These are phyloP conservation scores for Carpinus fangiana DNA, from an alignment of 306 rosid species.

Conservation along the genomic window DNA sequence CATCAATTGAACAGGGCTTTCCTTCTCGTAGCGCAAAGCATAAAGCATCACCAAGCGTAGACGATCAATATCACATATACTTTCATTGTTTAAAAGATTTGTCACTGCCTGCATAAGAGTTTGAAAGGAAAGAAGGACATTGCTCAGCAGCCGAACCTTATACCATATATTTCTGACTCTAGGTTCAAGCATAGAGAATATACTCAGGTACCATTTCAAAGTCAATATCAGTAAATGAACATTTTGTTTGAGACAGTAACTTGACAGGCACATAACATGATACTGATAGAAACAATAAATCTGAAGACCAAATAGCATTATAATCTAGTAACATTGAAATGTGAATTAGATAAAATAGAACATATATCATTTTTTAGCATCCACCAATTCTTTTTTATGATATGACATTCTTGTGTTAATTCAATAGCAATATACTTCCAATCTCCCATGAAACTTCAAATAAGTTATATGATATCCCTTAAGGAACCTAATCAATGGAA, in stretches of 20 bases:
- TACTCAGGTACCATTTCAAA: slow-evolving; percentile 9
- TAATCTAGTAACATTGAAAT: neutral
- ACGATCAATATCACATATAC: slow-evolving; percentile 69
- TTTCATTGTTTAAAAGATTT: slow-evolving; percentile 70
- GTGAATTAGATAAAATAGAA: neutral
- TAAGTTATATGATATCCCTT: neutral
- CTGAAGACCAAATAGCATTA: neutral
- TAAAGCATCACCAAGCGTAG: slow-evolving; percentile 86
- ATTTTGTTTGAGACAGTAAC: neutral
- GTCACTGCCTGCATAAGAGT: slow-evolving; percentile 70
- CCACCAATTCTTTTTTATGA: neutral
- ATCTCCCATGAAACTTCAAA: neutral
- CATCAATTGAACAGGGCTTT: slow-evolving; percentile 90
- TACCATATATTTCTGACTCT: neutral
- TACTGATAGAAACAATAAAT: neutral
- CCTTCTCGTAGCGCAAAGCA: slow-evolving; percentile 92
- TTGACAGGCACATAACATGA: slow-evolving; percentile 2
- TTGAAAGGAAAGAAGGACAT: slow-evolving; percentile 31
- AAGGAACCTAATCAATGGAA: neutral
- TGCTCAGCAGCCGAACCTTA: neutral
- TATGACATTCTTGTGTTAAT: neutral
- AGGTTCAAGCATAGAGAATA: slow-evolving; percentile 3
- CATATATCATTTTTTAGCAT: neutral
- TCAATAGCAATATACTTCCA: neutral
- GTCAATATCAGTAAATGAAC: neutral